Base-by-base conservation (phyloP, 1,284 basidiomycete species). In the Puccinia triticina region DNA sequence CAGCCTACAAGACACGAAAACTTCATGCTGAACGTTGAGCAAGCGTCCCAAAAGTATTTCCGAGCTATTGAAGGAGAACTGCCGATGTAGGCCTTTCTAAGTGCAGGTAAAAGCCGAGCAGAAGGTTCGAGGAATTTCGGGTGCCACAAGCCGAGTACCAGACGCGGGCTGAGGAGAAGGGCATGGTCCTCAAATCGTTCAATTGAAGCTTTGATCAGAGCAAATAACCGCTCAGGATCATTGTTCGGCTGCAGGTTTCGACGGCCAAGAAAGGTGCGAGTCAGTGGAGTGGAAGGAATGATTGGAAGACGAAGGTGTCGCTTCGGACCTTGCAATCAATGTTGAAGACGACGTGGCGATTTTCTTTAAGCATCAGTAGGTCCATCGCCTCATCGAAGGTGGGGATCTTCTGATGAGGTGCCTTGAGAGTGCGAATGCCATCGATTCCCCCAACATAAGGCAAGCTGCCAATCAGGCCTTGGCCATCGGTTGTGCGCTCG, bases 111-210 rank as follows among this genome's bases (percentile, higher is more conserved):
- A 82, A 91, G 89, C 46, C 88, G 87, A 86, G 92, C 91, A 2
- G 96, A 96, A 32, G 91, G 91, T 26, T 88, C 88, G 77, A 98
- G 88, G 89, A 97, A 98, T 84, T 92, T 91, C n/a, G 96, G 94
- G 88, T 99, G 96, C 95, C 95, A 96, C 26, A 93, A 88, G 67
- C 90, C 96, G 64, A 98, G 90, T 40, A 98, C 89, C 85, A 98
- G 91, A 26, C 96, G 91, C 0, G 96, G 95, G 0, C 94, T 94
- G 61, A 99, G 91, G 34, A 87, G 88, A 3, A 90, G 92, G 87
- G 95, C 90, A 92, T 93, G 98, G 55, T 91, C 88, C 1, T 91
- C 89, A 83, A 95, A 91, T 23, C 89, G 87, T 34, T 91, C 89
- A 82, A 99, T 91, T 83, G 91, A 90, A 66, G 88, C 88, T 88